Base-by-base conservation (phyloP, 441 rosid species). In the Pelargonium fulgidum region DNA sequence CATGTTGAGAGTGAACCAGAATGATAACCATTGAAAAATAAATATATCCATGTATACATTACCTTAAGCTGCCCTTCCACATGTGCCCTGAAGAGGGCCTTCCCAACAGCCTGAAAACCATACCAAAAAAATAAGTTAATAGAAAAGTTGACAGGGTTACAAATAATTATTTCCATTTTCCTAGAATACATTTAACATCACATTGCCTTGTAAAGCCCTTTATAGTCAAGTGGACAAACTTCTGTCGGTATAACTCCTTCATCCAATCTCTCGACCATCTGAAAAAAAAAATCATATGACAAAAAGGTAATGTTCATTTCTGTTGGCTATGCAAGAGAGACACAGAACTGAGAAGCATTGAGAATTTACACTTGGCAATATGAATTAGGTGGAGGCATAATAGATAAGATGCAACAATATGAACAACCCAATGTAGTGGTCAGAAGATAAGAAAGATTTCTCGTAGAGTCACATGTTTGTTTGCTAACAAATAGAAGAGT, bases 21-120 rank as follows among this genome's bases (percentile, higher is more conserved):
- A 64, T 3, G 16, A 48, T 56, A 56, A 19, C 62, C 19, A 73
- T 26, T 36, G 41, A 20, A 47, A 65, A 33, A 56, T 41, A 39
- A 33, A 70, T 36, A 9, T 67, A 56, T 20, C 70, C 56, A 22
- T 2, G 22, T 12, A 73, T 39, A 62, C 63, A 77, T 62, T 77
- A 93, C 98, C 98, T 93, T 93, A 68, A 93, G 92, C 80, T 83
- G 97, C 56, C 98, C 98, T 84, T 93, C 97, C 29, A 91, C 96
- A 72, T 93, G 98, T 68, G 98, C 98, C 80, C 96, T 85, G 81
- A 93, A 93, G 64, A 91, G 86, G 75, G 98, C 98, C 84, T 86
- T 93, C 68, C 89, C 96, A 75, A 93, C 98, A 72, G 97, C 97
- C 98, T 91, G 86, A 77, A 79, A 77, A 71, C 59, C 65, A 72